A percentile compares a stretch with the other conserved stretches of the same genome.
Evolutionary conservation across 192 early-diverging fungal genomes (phyloP).

Genomic region (Chytriomyces sp.): DNA sequence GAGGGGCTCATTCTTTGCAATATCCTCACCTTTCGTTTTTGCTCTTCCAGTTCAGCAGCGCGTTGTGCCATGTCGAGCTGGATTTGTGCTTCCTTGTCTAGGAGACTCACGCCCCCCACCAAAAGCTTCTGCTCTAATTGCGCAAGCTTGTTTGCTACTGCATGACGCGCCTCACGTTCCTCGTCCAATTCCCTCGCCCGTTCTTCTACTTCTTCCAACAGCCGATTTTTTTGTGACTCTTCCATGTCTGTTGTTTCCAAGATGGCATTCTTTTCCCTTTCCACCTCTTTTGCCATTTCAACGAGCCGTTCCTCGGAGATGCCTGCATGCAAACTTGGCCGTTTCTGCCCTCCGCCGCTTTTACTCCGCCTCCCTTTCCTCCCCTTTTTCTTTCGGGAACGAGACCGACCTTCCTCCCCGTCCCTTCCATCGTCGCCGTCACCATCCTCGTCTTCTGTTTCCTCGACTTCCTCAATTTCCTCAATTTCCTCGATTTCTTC

Average conservation of each 20-base stretch:
- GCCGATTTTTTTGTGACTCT: conserved; percentile 54
- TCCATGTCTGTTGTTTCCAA: conserved; percentile 58
- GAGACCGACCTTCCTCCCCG: conserved; percentile 1
- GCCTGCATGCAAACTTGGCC: conserved; percentile 5
- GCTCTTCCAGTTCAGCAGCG: conserved; percentile 57
- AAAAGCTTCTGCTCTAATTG: conserved; percentile 64
- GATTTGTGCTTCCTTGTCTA: conserved; percentile 45
- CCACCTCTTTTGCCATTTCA: conserved; percentile 51
- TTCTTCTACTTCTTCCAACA: conserved; percentile 49
- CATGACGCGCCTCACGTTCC: conserved; percentile 49
- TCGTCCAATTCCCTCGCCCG: conserved; percentile 57
- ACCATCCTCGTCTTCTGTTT: conserved; percentile 48
- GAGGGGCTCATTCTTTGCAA: background rate
- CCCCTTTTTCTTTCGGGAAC: background rate
- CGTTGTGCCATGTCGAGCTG: conserved; percentile 46
- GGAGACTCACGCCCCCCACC: conserved; percentile 61
- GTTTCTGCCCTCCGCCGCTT: background rate
- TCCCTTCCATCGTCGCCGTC: conserved; percentile 32
- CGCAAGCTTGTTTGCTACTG: conserved; percentile 53
- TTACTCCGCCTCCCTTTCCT: conserved; percentile 10
- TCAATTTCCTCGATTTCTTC: conserved; percentile 53
- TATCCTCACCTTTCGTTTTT: conserved; percentile 29
- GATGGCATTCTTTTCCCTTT: conserved; percentile 56
- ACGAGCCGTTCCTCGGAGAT: conserved; percentile 43
- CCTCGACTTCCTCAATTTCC: conserved; percentile 60